Conservation (phyloP, 139 green algal species). For the Auxenochlorella pyrenoidosa region DNA sequence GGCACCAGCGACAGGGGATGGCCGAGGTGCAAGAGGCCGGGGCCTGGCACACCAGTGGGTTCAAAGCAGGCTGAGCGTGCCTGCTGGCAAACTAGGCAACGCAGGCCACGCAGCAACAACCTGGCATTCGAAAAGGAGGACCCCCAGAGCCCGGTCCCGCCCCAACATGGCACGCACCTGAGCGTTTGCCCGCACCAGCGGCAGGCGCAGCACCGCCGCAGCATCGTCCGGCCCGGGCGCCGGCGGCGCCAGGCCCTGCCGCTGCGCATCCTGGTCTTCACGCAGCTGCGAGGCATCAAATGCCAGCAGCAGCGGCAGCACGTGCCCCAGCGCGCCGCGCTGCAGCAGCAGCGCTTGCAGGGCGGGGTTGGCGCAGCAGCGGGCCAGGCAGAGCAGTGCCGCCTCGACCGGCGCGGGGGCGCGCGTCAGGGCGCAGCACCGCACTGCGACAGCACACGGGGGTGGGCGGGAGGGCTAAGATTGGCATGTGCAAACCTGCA, state of each 20-base stretch:
- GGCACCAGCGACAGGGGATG: too few species aligned
- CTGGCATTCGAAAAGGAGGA: too few species aligned
- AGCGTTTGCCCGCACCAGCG: slow-evolving; percentile 61
- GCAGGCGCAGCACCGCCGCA: slow-evolving; percentile 15
- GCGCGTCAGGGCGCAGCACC: slow-evolving; percentile 61
- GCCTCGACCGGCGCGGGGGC: slow-evolving; percentile 77
- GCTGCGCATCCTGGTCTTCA: background rate
- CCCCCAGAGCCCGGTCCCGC: too few species aligned
- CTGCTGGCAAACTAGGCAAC: too few species aligned
- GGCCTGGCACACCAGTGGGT: too few species aligned
- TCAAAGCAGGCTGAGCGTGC: too few species aligned
- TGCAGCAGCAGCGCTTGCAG: slow-evolving; percentile 61
- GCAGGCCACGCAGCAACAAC: too few species aligned
- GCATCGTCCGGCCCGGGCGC: background rate
- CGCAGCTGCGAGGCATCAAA: slow-evolving; percentile 79
- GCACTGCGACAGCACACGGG: slow-evolving; percentile 53
- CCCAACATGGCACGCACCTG: slow-evolving; percentile 30
- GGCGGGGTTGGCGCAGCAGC: background rate
- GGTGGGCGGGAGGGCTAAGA: background rate
- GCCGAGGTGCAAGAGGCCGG: too few species aligned
- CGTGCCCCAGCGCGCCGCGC: slow-evolving; percentile 62
- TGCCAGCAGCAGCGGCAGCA: slow-evolving; percentile 83
- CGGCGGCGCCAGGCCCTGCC: background rate
- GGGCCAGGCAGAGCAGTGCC: slow-evolving; percentile 67
- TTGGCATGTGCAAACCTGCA: too few species aligned